A percentile compares a stretch with the other conserved stretches of the same genome.
These are phyloP conservation scores for Pogostemon cablin DNA, from an alignment of 257 asterid genomes.

Conservation along the genomic window DNA sequence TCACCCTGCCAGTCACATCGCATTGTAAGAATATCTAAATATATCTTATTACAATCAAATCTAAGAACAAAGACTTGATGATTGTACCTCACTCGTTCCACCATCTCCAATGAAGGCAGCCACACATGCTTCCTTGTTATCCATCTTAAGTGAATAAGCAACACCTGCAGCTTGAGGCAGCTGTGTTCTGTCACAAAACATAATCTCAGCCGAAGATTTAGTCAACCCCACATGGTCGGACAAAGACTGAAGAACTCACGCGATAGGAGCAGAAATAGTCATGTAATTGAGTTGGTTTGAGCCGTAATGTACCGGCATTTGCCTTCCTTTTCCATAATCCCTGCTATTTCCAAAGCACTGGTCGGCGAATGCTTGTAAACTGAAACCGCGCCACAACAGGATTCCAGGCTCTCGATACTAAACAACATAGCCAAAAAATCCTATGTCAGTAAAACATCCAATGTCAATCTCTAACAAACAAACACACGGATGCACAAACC, in stretches of 20 bases:
- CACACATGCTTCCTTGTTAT: constrained; percentile 75
- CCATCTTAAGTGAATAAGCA: constrained; percentile 94
- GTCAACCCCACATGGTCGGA: not conserved
- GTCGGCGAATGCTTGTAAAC: constrained; percentile 72
- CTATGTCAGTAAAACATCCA: not conserved
- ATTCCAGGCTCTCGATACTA: constrained; percentile 93
- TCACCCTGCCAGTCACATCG: constrained; percentile 68
- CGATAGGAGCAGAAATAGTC: constrained; percentile 83
- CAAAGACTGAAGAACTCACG: constrained; percentile 47
- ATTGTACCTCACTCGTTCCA: constrained; percentile 79
- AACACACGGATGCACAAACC: constrained; percentile 31
- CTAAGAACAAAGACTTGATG: not conserved
- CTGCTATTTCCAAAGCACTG: constrained; percentile 76
- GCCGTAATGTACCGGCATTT: constrained; percentile 94
- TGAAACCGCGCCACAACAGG: constrained; percentile 88
- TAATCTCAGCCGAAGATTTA: not conserved
- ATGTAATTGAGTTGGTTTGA: constrained; percentile 67
- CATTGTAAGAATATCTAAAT: constrained; percentile 1
- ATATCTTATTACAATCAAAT: not conserved
- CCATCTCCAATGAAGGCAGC: constrained; percentile 85
- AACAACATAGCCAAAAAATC: not conserved
- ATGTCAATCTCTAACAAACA: not conserved
- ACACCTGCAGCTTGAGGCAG: constrained; percentile 96
- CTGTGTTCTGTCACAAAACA: constrained; percentile 63
- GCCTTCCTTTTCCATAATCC: constrained; percentile 91